Percentiles rank a stretch among this genome's conserved stretches.
These are phyloP conservation scores for Plasmodium vivax DNA, from an alignment of 169 alveolate species.

Conservation along the genomic window DNA sequence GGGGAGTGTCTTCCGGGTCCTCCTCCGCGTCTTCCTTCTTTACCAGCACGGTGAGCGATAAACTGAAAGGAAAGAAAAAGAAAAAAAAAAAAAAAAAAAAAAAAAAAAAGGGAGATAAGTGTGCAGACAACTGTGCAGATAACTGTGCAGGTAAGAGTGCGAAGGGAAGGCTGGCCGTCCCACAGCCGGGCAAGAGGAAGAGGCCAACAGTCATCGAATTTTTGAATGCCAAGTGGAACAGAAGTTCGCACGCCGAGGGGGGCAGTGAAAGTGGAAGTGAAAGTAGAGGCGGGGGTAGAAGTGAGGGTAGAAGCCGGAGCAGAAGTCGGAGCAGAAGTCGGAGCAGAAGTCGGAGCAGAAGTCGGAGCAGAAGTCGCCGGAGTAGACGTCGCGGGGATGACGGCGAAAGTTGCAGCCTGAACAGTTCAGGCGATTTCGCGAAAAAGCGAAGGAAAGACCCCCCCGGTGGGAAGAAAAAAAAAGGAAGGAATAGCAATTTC, in stretches of 20 bases:
- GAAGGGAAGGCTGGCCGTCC: background rate
- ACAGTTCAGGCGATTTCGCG: background rate
- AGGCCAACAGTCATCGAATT: conserved; percentile 71
- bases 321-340: background rate
- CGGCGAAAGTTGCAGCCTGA: background rate
- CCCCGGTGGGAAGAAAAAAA: background rate
- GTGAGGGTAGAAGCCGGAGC: background rate
- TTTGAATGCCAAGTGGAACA: conserved; percentile 59
- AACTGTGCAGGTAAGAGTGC: background rate
- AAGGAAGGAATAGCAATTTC: background rate
- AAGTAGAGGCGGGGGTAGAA: background rate
- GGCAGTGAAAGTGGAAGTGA: background rate
- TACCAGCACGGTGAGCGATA: background rate
- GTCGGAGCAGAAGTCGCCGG: no score
- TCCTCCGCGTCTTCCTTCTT: background rate
- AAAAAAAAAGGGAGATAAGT: background rate
- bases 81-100: background rate
- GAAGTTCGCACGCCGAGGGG: conserved; percentile 27
- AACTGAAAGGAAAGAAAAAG: background rate
- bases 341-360: background rate
- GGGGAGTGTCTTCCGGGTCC: background rate
- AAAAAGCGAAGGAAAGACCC: background rate
- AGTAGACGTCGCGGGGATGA: no score
- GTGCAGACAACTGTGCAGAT: background rate
- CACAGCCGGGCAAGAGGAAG: background rate